A percentile compares a stretch with the other conserved stretches of the same genome.
phyloP scores from a whole-genome alignment of 1,284 basidiomycete genomes.

The Apiotrichum domesticum region DNA sequence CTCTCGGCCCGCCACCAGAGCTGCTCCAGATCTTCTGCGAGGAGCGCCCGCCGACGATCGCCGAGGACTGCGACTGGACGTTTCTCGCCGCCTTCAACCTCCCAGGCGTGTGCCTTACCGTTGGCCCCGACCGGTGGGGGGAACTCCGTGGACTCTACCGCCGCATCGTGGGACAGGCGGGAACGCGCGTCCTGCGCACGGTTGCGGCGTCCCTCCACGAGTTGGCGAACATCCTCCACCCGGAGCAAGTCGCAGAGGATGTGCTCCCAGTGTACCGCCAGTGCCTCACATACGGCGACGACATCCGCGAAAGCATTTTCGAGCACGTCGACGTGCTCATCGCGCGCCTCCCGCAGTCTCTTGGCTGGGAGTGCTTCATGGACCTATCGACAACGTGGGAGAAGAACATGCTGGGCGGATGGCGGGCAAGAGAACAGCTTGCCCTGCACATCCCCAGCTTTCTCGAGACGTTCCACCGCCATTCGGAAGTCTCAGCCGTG shows the following conservation, averaged over 20 bases:
- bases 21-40: constrained; percentile 69
- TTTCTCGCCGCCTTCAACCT: constrained; percentile 91
- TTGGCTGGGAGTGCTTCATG: constrained; percentile 55
- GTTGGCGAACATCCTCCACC: constrained; percentile 76
- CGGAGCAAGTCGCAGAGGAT: constrained; percentile 62
- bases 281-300: constrained; percentile 57
- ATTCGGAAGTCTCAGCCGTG: constrained; percentile 41
- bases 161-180: constrained; percentile 52
- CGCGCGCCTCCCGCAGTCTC: constrained; percentile 51
- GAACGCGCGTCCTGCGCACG: constrained; percentile 51
- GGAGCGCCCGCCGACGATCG: constrained; percentile 15
- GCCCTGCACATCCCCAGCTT: constrained; percentile 57
- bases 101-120: constrained; percentile 80
- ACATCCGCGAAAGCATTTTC: constrained; percentile 58
- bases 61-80: constrained; percentile 61
- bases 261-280: constrained; percentile 69
- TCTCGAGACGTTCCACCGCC: constrained; percentile 37
- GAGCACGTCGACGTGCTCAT: constrained; percentile 62
- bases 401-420: constrained; percentile 59
- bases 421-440: constrained; percentile 73
- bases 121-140: constrained; percentile 72
- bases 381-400: constrained; percentile 61
- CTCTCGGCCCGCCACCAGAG: constrained; percentile 65
- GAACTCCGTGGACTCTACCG: constrained; percentile 66
- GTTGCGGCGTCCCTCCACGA: constrained; percentile 80